Base-by-base conservation (phyloP, 2,329 filamentous ascomycete genomes). In the Aspergillus viridinutans region DNA sequence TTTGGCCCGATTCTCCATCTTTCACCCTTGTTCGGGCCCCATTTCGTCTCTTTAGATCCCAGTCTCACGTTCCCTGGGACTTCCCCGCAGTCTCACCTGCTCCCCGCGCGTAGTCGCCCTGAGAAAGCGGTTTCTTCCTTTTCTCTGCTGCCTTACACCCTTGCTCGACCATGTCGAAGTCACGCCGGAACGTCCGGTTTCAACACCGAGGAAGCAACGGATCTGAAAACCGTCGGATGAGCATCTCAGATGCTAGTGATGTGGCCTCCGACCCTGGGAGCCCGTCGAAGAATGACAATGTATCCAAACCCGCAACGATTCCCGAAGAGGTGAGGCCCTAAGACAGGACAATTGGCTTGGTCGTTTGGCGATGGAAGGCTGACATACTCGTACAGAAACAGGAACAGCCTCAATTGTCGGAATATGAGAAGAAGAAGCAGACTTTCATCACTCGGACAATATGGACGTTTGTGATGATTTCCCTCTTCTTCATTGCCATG, bases 391-490 rank as follows among this genome's bases (percentile, higher is more conserved):
- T 51, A 17, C 55, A 74, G 72, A 69, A 74, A 67, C 60, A 73
- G 51, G 73, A 78, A 53, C 64, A 68, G 49, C 70, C 74, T 53
- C 71, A 71, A 55, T 73, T 78, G 58, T 83, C 85, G 65, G 94
- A 97, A 61, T 97, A 95, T 74, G 92, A 97, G 73, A 97, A 97
- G 85, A 99, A 99, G 78, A 97, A 96, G 80, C 89, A 92, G 75
- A 96, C 94, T 74, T 97, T 99, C 80, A 90, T 97, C 70, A 96
- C 92, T 42, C 88, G 94, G 69, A 93, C 93, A 54, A 91, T 97
- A 81, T 99, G 94, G 94, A 97, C 91, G 3, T 88, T 99, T 63
- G 88, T 96, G 77, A 99, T 99, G 94, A 96, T 99, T 67, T 89
- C 81, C 54, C 84, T 86, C 69, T 99, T 99, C 83, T 97, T 97